Percentiles rank a stretch among this genome's conserved stretches.
Evolutionary conservation across 106 monocot genomes (phyloP).

Genomic region (Acorus gramineus): DNA sequence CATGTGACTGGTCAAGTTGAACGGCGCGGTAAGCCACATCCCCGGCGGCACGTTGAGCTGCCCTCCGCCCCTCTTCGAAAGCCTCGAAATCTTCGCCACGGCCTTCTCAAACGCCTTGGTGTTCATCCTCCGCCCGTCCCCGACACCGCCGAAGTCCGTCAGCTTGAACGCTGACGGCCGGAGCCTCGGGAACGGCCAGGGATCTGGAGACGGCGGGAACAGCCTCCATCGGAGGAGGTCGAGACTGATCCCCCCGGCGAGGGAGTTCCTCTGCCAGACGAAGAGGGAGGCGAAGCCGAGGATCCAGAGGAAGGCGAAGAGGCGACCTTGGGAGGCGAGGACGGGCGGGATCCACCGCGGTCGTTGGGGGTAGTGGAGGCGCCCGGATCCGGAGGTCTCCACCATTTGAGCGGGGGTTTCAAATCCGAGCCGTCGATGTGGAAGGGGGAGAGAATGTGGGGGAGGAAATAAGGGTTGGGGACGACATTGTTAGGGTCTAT

Average conservation of each 20-base stretch:
- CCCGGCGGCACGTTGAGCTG: slow-evolving; percentile 37
- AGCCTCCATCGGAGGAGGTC: neutral
- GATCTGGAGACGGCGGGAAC: neutral
- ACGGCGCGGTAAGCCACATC: slow-evolving; percentile 55
- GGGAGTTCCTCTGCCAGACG: slow-evolving; percentile 27
- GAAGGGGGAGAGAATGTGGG: neutral
- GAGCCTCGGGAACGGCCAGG: neutral
- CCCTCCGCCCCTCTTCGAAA: slow-evolving; percentile 38
- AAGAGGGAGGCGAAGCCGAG: slow-evolving; percentile 14
- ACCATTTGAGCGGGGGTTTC: neutral
- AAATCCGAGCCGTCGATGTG: neutral
- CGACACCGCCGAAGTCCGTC: slow-evolving; percentile 56
- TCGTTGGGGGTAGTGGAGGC: slow-evolving; percentile 4
- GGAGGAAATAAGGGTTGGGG: neutral
- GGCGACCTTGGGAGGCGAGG: slow-evolving; percentile 5
- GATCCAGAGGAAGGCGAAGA: slow-evolving; percentile 27
- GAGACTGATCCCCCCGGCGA: neutral
- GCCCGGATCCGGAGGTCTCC: slow-evolving; percentile 1
- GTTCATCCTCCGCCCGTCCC: slow-evolving; percentile 46
- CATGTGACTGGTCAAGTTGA: slow-evolving; percentile 72
- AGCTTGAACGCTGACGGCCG: slow-evolving; percentile 28
- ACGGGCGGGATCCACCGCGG: slow-evolving; percentile 5
- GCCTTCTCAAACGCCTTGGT: slow-evolving; percentile 54
- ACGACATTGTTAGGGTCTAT: too few relatives aligned
- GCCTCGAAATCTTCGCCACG: slow-evolving; percentile 25